phyloP scores from a whole-genome alignment of 163 green algal species.

The Prototheca wickerhamii region DNA sequence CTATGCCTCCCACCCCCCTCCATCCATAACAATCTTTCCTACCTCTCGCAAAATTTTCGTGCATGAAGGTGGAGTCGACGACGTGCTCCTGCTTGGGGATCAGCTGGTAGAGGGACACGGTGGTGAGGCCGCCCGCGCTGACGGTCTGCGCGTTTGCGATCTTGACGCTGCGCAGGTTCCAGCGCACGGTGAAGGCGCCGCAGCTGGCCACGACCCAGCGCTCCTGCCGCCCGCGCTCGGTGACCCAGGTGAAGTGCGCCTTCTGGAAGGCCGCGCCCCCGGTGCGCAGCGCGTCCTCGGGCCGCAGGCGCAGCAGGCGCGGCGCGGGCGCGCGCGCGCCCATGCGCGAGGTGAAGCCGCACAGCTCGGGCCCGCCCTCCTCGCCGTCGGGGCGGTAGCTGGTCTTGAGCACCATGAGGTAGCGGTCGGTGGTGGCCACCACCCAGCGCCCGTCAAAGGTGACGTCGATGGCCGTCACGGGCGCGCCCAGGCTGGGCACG shows the following conservation, averaged over 20 bases:
- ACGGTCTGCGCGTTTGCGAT: constrained; percentile 29
- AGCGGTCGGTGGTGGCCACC: constrained; percentile 84
- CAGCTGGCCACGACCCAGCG: constrained; percentile 76
- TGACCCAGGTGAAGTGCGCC: constrained; percentile 86
- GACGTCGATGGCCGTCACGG: constrained; percentile 85
- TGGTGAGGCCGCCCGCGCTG: constrained; percentile 64
- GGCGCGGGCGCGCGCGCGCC: constrained; percentile 60
- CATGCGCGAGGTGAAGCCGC: constrained; percentile 71
- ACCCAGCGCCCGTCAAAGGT: constrained; percentile 91
- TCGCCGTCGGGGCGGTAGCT: constrained; percentile 39
- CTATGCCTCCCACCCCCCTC: neutral
- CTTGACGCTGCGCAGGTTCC: constrained; percentile 63
- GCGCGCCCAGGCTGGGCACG: constrained; percentile 77
- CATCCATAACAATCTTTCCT: neutral
- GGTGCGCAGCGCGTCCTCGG: constrained; percentile 54
- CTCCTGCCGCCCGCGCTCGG: constrained; percentile 65
- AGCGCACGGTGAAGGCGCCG: constrained; percentile 66
- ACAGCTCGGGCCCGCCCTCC: constrained; percentile 48
- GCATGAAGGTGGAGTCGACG: constrained; percentile 72
- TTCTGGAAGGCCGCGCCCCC: constrained; percentile 40
- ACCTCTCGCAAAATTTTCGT: constrained; percentile 44
- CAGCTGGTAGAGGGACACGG: constrained; percentile 64
- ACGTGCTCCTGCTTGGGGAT: constrained; percentile 67
- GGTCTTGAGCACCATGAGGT: constrained; percentile 86
- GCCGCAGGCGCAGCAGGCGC: constrained; percentile 77